phyloP scores from a whole-genome alignment of 2,329 filamentous ascomycete genomes.

The Ceratocystis smalleyi region DNA sequence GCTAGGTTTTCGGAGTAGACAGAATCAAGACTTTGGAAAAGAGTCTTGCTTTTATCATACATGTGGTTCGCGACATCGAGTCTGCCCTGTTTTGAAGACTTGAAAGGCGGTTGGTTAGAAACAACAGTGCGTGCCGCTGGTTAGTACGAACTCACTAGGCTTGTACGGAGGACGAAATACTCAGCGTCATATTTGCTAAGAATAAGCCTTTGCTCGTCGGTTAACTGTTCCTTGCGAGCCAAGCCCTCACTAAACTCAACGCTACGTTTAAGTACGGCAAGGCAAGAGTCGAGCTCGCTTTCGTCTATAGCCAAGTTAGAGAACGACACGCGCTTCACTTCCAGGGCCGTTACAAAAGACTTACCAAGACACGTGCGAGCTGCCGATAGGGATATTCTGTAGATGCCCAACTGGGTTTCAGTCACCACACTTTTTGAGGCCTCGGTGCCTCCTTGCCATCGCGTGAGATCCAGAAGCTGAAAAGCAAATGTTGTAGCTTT shows the following conservation, averaged over 20 bases:
- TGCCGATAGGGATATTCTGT: constrained; percentile 53
- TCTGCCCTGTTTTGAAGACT: constrained; percentile 62
- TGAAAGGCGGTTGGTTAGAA: constrained; percentile 18
- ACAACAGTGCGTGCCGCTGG: background rate
- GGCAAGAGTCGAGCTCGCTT: constrained; percentile 40
- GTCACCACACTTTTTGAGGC: constrained; percentile 18
- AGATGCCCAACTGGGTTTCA: constrained; percentile 37
- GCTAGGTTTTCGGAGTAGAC: constrained; percentile 44
- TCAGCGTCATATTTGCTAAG: constrained; percentile 29
- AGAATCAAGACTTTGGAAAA: constrained; percentile 29
- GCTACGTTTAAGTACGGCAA: constrained; percentile 41
- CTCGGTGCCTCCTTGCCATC: constrained; percentile 22
- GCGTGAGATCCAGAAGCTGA: constrained; percentile 46
- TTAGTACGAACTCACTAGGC: constrained; percentile 36
- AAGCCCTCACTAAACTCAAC: constrained; percentile 8
- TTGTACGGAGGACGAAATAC: constrained; percentile 50
- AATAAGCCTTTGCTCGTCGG: constrained; percentile 1
- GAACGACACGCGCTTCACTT: background rate
- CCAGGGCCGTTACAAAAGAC: constrained; percentile 16
- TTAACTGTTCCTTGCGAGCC: background rate
- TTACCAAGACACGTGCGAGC: constrained; percentile 46
- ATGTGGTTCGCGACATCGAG: constrained; percentile 66
- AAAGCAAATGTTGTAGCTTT: constrained; percentile 44
- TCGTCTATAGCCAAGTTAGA: constrained; percentile 28
- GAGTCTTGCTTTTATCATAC: constrained; percentile 43